Base-by-base conservation (phyloP, 306 rosid genomes). In the Cercis canadensis region DNA sequence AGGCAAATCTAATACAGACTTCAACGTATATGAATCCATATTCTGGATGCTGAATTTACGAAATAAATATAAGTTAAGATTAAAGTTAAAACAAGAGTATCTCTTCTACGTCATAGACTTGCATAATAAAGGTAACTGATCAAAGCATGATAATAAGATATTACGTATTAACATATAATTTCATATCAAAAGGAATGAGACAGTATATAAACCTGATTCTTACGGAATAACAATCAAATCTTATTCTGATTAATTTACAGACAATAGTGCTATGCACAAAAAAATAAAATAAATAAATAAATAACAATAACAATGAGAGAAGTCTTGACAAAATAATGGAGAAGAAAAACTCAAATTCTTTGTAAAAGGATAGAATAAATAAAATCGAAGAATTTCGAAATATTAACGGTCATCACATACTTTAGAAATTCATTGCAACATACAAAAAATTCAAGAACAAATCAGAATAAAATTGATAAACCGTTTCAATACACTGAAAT, bases 1-100 rank as follows among this genome's bases (percentile, higher is more conserved):
- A 6, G 98, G 97, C 85, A 94, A 84, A 83, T 94, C 97, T 63
- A 75, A 73, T 67, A 89, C 82, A 0, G 97, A 89, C 88, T 89
- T 94, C 81, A 94, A 75, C 11, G 97, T 75, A 80, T 86, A 89
- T 3, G 88, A 78, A 75, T 94, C 97, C 97, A 94, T 90, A 11
- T 51, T 57, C 18, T 44, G 49, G 67, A 76, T 9, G 67, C 78
- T 56, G 74, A 37, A 68, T 79, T 39, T 40, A 49, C 60, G 51
- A 11, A 64, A 67, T 50, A 50, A 74, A 45, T 17, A 29, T 0
- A 9, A 44, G 52, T 14, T 32, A 64, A 16, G 7, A 34, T 46
- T 14, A 16, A 70, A 39, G 6, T 62, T 40, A 12, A 44, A 9
- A 18, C 39, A 6, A 54, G 8, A 15, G 36, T 24, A n/a, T n/a